phyloP scores from a whole-genome alignment of 148 eudicot genomes.

The Cornus controversa region DNA sequence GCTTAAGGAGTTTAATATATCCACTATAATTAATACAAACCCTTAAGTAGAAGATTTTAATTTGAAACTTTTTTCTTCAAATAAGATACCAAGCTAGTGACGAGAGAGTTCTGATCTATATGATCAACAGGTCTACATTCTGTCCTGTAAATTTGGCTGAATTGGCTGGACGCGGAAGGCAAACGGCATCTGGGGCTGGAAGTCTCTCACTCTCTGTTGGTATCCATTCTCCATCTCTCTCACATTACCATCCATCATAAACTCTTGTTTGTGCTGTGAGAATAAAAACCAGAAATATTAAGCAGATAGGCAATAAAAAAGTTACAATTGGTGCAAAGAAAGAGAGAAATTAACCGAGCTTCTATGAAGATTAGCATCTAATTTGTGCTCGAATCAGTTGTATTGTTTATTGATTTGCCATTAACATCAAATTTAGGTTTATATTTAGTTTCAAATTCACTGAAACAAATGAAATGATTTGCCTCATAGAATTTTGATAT shows the following conservation, averaged over 20 bases:
- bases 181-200: slow-evolving; percentile 24
- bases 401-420: not conserved
- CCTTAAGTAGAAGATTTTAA: too few species aligned
- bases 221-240: slow-evolving; percentile 24
- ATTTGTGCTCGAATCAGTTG: not conserved
- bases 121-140: slow-evolving; percentile 11
- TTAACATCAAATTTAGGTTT: not conserved
- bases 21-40: not conserved
- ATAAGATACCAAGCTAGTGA: not conserved
- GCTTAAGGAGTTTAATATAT: not conserved
- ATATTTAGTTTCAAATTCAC: not conserved
- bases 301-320: too few species aligned
- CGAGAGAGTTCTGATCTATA: not conserved
- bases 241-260: slow-evolving; percentile 19
- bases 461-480: not conserved
- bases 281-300: too few species aligned
- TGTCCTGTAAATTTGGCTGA: slow-evolving; percentile 36
- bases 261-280: slow-evolving; percentile 17
- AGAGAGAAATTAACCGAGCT: too few species aligned
- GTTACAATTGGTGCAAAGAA: too few species aligned
- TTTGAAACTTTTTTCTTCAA: too few species aligned
- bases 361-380: not conserved
- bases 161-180: slow-evolving; percentile 35
- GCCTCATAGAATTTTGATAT: not conserved
- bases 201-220: slow-evolving; percentile 21